phyloP scores from a whole-genome alignment of 441 rosid species.

The Daphne laureola region DNA sequence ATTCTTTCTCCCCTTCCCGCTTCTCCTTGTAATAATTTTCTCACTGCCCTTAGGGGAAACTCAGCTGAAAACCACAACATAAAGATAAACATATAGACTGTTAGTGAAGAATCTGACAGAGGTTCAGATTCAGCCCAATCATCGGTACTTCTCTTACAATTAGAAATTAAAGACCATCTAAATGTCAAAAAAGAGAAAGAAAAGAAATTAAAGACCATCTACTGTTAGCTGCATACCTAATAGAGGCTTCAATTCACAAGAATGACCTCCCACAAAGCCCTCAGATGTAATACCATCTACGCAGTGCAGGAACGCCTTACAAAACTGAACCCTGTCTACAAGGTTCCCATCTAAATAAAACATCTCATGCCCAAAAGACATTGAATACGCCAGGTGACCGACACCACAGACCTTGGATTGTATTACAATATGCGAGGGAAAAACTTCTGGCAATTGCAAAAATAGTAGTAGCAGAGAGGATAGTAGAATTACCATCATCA shows the following conservation, averaged over 20 bases:
- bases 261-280: constrained; percentile 23
- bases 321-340: constrained; percentile 43
- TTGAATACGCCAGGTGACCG: constrained; percentile 41
- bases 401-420: constrained; percentile 45
- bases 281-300: constrained; percentile 37
- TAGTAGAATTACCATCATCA: constrained; percentile 28
- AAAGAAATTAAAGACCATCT: constrained; percentile 9
- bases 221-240: constrained; percentile 36
- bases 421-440: constrained; percentile 30
- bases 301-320: constrained; percentile 42
- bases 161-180: constrained; percentile 8
- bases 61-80: constrained; percentile 24
- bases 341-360: constrained; percentile 53
- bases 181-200: no score
- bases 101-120: background rate
- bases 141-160: background rate
- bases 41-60: constrained; percentile 26
- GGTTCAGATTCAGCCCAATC: no score
- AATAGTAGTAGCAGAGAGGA: constrained; percentile 35
- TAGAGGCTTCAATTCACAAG: constrained; percentile 29
- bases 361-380: constrained; percentile 28
- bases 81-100: constrained; percentile 1
- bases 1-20: constrained; percentile 9
- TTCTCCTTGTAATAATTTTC: constrained; percentile 38
- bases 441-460: constrained; percentile 28